Percentiles rank a stretch among this genome's conserved stretches.
Evolutionary conservation across 108 stramenopile genomes (phyloP).

Genomic region (Mayamaea pseudoterrestris): DNA sequence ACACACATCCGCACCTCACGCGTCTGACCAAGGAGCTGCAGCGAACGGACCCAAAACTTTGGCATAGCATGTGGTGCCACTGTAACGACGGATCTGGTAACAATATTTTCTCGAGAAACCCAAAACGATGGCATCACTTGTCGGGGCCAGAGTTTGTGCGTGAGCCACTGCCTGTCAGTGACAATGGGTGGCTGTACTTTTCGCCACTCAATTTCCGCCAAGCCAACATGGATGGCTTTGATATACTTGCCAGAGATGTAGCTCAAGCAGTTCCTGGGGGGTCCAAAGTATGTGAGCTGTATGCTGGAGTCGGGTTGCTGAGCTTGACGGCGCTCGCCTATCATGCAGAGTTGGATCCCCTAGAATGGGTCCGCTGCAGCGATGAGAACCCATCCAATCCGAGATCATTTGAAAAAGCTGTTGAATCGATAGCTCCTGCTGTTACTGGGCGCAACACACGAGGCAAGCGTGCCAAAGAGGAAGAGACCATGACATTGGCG

Average conservation of each 20-base stretch:
- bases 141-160: slow-evolving; percentile 64
- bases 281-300: slow-evolving; percentile 80
- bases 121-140: slow-evolving; percentile 48
- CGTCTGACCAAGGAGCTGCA: slow-evolving; percentile 59
- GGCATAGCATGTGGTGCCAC: slow-evolving; percentile 82
- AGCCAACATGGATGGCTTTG: slow-evolving; percentile 89
- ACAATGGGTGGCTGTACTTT: slow-evolving; percentile 63
- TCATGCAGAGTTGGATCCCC: slow-evolving; percentile 31
- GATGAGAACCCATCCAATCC: slow-evolving; percentile 91
- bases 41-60: slow-evolving; percentile 29
- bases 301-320: slow-evolving; percentile 90
- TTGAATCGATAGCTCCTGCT: slow-evolving; percentile 24
- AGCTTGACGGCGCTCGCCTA: slow-evolving; percentile 74
- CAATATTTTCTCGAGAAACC: slow-evolving; percentile 59
- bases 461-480: background rate
- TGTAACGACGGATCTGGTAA: slow-evolving; percentile 58
- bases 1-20: slow-evolving; percentile 55
- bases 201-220: slow-evolving; percentile 89
- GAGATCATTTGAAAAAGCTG: slow-evolving; percentile 62
- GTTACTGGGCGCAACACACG: background rate
- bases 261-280: slow-evolving; percentile 47
- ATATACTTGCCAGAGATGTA: slow-evolving; percentile 68
- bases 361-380: slow-evolving; percentile 76
- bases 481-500: slow-evolving; percentile 17
- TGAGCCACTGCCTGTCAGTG: slow-evolving; percentile 49